phyloP scores from a whole-genome alignment of 1,139 yeast genomes.

The Martiniozyma asiatica region DNA sequence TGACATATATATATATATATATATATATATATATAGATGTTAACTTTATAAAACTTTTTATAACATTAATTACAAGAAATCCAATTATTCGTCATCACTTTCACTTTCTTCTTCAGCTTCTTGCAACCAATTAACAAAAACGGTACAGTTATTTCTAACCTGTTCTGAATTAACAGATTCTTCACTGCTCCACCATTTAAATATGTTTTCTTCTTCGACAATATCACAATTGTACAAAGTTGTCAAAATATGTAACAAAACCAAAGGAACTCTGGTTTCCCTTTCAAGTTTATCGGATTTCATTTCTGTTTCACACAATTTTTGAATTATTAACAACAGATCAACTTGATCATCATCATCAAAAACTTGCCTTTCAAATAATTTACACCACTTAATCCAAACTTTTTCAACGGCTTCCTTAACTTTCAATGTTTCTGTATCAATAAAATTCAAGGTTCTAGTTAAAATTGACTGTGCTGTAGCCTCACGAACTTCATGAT shows the following conservation, averaged over 20 bases:
- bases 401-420: constrained; percentile 69
- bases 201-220: constrained; percentile 67
- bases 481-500: constrained; percentile 82
- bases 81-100: constrained; percentile 29
- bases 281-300: constrained; percentile 24
- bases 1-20: too few species aligned
- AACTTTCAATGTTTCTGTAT: constrained; percentile 62
- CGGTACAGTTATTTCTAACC: constrained; percentile 47
- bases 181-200: constrained; percentile 66
- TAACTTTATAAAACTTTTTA: too few species aligned
- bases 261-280: constrained; percentile 33
- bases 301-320: too few species aligned
- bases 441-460: constrained; percentile 58
- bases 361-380: constrained; percentile 73
- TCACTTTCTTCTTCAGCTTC: constrained; percentile 85
- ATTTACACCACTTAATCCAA: constrained; percentile 67
- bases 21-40: too few species aligned
- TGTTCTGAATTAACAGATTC: constrained; percentile 31
- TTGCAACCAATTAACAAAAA: constrained; percentile 78
- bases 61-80: too few species aligned
- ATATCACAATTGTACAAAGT: constrained; percentile 71
- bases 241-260: constrained; percentile 55
- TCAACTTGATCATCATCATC: constrained; percentile 69
- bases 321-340: constrained; percentile 49
- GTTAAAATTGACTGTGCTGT: constrained; percentile 61